These are phyloP conservation scores for Hordeum marinum DNA, from an alignment of 176 grass and related monocot species.

Conservation along the genomic window DNA sequence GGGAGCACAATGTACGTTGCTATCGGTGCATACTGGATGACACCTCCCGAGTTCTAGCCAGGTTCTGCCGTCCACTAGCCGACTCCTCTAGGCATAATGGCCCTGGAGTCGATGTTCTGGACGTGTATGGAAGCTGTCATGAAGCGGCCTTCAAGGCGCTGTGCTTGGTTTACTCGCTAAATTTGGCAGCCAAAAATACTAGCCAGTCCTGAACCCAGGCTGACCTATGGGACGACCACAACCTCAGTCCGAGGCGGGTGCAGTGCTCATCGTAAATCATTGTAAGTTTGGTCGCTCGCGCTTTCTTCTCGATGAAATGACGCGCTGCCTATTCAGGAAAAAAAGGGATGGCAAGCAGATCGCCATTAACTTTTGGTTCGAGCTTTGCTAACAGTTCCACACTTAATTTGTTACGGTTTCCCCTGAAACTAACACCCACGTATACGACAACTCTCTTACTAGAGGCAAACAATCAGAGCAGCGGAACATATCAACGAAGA, in stretches of 20 bases:
- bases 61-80: not conserved
- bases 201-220: not conserved
- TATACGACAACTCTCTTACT: not conserved
- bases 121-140: not conserved
- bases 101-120: not conserved
- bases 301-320: not conserved
- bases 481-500: not conserved
- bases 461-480: not conserved
- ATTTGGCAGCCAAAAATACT: no score
- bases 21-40: not conserved
- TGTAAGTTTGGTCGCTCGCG: not conserved
- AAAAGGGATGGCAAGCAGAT: not conserved
- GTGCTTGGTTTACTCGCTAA: no score
- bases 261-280: not conserved
- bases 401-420: not conserved
- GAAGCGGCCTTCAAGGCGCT: not conserved
- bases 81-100: not conserved
- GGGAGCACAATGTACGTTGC: not conserved
- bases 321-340: not conserved
- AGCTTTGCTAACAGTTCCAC: not conserved
- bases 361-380: not conserved
- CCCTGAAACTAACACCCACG: not conserved
- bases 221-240: not conserved
- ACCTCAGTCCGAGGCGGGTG: not conserved
- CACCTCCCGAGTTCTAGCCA: not conserved